Evolutionary conservation across 345 rosid genomes (phyloP).

Genomic region (Populus deltoides): DNA sequence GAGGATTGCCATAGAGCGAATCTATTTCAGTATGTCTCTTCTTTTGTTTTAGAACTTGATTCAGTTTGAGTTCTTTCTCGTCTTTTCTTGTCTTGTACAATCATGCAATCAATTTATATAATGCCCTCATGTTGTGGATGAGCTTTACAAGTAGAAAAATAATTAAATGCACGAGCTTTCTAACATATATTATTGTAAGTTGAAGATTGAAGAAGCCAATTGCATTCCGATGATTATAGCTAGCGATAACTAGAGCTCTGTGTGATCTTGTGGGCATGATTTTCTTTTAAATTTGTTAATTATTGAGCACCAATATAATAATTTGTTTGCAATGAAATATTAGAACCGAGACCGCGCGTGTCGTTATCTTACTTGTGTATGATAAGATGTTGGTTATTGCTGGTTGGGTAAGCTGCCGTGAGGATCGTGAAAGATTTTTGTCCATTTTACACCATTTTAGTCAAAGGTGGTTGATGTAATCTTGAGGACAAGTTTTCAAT

Average conservation of each 20-base stretch:
- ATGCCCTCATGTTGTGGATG: background rate
- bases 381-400: background rate
- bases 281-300: background rate
- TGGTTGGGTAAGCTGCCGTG: background rate
- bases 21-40: background rate
- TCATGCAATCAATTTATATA: background rate
- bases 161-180: background rate
- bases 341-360: background rate
- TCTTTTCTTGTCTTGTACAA: background rate
- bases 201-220: background rate
- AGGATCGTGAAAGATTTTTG: background rate
- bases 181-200: background rate
- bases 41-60: background rate
- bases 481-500: background rate
- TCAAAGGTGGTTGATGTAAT: slow-evolving; percentile 24
- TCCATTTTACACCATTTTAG: background rate
- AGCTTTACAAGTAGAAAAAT: background rate
- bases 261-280: background rate
- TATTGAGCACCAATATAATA: no score
- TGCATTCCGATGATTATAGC: background rate
- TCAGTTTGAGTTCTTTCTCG: background rate
- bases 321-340: background rate
- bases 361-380: background rate
- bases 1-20: no score
- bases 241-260: background rate